Conservation (phyloP, 257 asterid genomes). For the Nicotiana obtusifolia region DNA sequence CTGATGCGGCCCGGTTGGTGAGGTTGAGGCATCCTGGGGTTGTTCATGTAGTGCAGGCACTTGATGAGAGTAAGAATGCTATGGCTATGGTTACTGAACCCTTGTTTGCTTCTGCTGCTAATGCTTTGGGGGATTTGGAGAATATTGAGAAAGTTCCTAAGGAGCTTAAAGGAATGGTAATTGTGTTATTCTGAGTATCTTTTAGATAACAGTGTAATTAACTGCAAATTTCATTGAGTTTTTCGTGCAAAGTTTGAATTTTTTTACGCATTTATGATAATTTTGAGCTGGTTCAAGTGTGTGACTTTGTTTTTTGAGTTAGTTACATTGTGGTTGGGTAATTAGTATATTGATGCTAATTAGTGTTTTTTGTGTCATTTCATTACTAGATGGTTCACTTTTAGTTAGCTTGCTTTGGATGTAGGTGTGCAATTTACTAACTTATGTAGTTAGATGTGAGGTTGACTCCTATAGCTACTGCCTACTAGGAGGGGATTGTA, state of each 20-base stretch:
- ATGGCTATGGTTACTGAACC: conserved; percentile 99
- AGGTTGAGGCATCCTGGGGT: conserved; percentile 99
- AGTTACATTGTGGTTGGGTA: not conserved
- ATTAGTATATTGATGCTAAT: not conserved
- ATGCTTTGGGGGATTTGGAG: conserved; percentile 78
- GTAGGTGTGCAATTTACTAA: not conserved
- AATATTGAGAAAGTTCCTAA: conserved; percentile 69
- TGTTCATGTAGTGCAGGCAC: conserved; percentile 88
- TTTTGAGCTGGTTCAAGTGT: not conserved
- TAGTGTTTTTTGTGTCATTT: not conserved
- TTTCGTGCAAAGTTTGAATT: not conserved
- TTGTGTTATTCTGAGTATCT: not conserved
- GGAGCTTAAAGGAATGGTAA: conserved; percentile 95
- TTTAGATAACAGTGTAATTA: not conserved
- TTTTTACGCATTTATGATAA: not conserved
- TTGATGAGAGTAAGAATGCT: conserved; percentile 87
- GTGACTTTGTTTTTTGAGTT: not conserved
- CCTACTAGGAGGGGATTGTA: not conserved
- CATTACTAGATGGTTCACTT: not conserved
- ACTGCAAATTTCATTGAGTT: not conserved
- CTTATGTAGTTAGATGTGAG: not conserved
- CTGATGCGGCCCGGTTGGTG: conserved; percentile 85
- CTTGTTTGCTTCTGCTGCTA: conserved; percentile 80
- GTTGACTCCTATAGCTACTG: not conserved
- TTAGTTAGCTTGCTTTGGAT: not conserved